phyloP scores from a whole-genome alignment of 495 filamentous ascomycete genomes.

The Bombardia bombarda region DNA sequence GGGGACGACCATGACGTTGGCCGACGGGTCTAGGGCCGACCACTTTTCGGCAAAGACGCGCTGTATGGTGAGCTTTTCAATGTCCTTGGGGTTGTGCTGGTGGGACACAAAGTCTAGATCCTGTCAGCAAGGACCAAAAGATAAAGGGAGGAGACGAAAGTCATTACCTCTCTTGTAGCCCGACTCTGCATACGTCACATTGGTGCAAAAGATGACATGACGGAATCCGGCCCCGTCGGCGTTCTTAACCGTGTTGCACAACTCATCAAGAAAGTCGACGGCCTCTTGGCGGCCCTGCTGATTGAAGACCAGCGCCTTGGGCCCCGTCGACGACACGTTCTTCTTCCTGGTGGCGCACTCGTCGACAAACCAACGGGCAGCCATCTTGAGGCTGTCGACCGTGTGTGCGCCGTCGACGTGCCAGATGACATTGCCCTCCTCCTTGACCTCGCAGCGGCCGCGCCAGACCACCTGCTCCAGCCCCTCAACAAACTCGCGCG shows the following conservation, averaged over 20 bases:
- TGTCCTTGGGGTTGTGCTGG: constrained; percentile 57
- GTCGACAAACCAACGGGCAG: constrained; percentile 67
- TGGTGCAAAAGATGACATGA: constrained; percentile 83
- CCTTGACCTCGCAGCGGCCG: constrained; percentile 75
- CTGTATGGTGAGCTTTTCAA: constrained; percentile 67
- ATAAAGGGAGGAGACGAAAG: background rate
- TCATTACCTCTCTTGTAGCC: constrained; percentile 52
- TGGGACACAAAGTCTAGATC: constrained; percentile 62
- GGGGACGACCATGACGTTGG: constrained; percentile 55
- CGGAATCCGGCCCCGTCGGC: constrained; percentile 51
- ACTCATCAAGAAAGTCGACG: constrained; percentile 55
- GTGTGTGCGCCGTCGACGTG: constrained; percentile 92
- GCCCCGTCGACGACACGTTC: too few relatives aligned
- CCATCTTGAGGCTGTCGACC: constrained; percentile 72
- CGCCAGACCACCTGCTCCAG: constrained; percentile 67
- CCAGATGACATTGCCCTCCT: constrained; percentile 64
- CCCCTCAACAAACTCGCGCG: constrained; percentile 62
- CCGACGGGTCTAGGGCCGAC: constrained; percentile 52
- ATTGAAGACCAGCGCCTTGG: constrained; percentile 84
- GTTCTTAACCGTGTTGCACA: constrained; percentile 46
- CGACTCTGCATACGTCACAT: constrained; percentile 63
- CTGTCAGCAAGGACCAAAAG: background rate
- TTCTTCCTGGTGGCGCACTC: constrained; percentile 31
- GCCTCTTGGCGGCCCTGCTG: constrained; percentile 86
- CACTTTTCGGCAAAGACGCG: constrained; percentile 65